Evolutionary conservation across 2,329 filamentous ascomycete species (phyloP).

Genomic region (Colletotrichum graminicola): DNA sequence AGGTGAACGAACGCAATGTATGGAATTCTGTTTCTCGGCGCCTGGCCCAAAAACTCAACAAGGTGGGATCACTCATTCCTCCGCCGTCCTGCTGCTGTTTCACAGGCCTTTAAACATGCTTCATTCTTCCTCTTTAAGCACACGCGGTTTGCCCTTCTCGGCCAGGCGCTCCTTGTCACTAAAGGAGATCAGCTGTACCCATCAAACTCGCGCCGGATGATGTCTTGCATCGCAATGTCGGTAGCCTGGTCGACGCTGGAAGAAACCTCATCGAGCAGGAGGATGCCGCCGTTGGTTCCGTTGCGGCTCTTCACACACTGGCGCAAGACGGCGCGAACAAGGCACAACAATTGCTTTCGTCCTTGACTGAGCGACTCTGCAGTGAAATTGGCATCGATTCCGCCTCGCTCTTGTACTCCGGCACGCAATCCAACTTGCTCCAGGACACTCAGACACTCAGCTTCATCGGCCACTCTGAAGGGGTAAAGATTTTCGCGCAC

Average conservation of each 20-base stretch:
- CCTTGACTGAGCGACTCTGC: conserved; percentile 66
- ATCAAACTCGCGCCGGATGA: conserved; percentile 49
- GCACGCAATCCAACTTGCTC: conserved; percentile 51
- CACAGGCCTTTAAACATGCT: conserved; percentile 30
- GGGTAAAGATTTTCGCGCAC: conserved; percentile 60
- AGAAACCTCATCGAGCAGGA: conserved; percentile 53
- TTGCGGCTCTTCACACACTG: conserved; percentile 46
- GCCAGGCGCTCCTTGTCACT: conserved; percentile 57
- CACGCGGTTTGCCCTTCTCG: conserved; percentile 46
- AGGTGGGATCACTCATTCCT: neutral
- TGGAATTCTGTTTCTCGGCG: too few relatives aligned
- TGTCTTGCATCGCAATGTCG: conserved; percentile 49
- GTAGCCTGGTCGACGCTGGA: conserved; percentile 51
- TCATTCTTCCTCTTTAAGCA: conserved; percentile 13
- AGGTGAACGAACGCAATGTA: neutral
- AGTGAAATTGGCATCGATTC: conserved; percentile 55
- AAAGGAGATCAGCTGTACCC: conserved; percentile 60
- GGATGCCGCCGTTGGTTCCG: conserved; percentile 43
- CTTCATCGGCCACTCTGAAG: conserved; percentile 46
- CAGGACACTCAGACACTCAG: conserved; percentile 53
- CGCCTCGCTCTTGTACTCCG: conserved; percentile 51
- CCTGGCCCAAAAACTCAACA: too few relatives aligned
- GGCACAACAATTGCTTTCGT: conserved; percentile 73
- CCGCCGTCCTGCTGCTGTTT: conserved; percentile 15
- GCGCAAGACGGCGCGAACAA: conserved; percentile 69